phyloP scores from a whole-genome alignment of 192 early-diverging fungal species.

The Dissophora globulifera region DNA sequence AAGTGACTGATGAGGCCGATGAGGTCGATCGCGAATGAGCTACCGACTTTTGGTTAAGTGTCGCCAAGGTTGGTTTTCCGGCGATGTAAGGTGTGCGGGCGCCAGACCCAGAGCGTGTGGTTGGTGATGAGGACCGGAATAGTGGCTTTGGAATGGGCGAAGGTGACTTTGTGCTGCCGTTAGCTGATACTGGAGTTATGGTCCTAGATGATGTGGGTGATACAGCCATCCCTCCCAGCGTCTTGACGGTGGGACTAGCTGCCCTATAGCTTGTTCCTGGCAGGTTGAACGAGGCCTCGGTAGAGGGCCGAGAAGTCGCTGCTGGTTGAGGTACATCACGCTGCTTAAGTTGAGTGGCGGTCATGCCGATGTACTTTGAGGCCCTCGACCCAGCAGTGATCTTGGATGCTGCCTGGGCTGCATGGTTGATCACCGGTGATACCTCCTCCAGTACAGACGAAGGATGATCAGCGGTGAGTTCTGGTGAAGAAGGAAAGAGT shows the following conservation, averaged over 20 bases:
- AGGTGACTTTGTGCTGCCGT: slow-evolving; percentile 36
- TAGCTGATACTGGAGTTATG: slow-evolving; percentile 13
- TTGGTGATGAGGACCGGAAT: slow-evolving; percentile 21
- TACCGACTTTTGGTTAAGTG: slow-evolving; percentile 6
- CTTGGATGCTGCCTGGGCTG: slow-evolving; percentile 56
- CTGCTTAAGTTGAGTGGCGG: slow-evolving; percentile 62
- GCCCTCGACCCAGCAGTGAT: slow-evolving; percentile 68
- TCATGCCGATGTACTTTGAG: slow-evolving; percentile 67
- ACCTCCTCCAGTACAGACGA: slow-evolving; percentile 22
- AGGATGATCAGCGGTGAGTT: slow-evolving; percentile 20
- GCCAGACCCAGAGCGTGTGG: slow-evolving; percentile 4
- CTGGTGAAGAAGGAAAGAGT: slow-evolving; percentile 18
- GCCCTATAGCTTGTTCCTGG: slow-evolving; percentile 16
- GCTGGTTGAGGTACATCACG: slow-evolving; percentile 24
- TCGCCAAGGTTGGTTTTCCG: slow-evolving; percentile 22
- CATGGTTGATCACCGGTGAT: slow-evolving; percentile 44
- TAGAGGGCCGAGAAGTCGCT: slow-evolving; percentile 2
- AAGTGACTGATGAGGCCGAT: slow-evolving; percentile 44
- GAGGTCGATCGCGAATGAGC: slow-evolving; percentile 36
- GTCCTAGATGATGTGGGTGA: slow-evolving; percentile 32
- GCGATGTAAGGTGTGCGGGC: slow-evolving; percentile 20
- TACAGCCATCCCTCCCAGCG: slow-evolving; percentile 15
- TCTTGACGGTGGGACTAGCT: slow-evolving; percentile 27
- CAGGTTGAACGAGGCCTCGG: background rate
- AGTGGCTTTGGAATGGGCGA: slow-evolving; percentile 31